Conservation (phyloP, 2,329 filamentous ascomycete species). For the Fusarium cyanostomum region DNA sequence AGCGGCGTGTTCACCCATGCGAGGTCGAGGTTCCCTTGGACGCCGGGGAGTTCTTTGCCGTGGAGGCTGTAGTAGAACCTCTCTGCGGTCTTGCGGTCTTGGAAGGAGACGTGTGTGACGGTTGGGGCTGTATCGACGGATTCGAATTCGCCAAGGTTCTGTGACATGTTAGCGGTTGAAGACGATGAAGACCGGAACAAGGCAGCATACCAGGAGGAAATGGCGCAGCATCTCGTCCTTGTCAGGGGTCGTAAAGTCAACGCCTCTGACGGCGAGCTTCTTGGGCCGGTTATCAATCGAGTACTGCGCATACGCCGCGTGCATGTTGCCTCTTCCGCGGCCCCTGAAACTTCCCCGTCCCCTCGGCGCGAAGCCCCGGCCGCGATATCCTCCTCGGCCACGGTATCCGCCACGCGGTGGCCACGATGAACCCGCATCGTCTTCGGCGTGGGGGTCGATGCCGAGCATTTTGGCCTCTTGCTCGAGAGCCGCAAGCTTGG, state of each 20-base stretch:
- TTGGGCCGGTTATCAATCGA: conserved; percentile 81
- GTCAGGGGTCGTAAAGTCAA: conserved; percentile 68
- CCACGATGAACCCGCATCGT: conserved; percentile 49
- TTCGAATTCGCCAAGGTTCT: conserved; percentile 71
- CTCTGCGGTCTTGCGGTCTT: conserved; percentile 76
- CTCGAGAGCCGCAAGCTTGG: conserved; percentile 76
- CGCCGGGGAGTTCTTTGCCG: conserved; percentile 66
- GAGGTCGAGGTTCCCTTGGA: conserved; percentile 71
- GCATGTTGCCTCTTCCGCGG: conserved; percentile 56
- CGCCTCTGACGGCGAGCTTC: conserved; percentile 70
- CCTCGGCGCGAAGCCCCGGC: conserved; percentile 44
- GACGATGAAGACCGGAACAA: not conserved
- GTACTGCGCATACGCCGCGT: conserved; percentile 68
- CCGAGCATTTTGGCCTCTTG: conserved; percentile 76
- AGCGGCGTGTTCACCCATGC: conserved; percentile 63
- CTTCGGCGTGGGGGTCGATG: conserved; percentile 65
- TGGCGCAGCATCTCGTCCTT: conserved; percentile 76
- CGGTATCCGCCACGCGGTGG: conserved; percentile 45
- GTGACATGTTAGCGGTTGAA: conserved; percentile 3
- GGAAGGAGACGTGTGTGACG: conserved; percentile 68
- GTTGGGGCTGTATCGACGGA: conserved; percentile 61
- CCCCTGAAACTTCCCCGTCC: conserved; percentile 54
- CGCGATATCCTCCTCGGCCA: conserved; percentile 43
- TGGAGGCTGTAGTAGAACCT: conserved; percentile 70
- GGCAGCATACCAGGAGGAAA: conserved; percentile 71